Conservation (phyloP, 805 yeast species). For the Zygotorulaspora florentina region DNA sequence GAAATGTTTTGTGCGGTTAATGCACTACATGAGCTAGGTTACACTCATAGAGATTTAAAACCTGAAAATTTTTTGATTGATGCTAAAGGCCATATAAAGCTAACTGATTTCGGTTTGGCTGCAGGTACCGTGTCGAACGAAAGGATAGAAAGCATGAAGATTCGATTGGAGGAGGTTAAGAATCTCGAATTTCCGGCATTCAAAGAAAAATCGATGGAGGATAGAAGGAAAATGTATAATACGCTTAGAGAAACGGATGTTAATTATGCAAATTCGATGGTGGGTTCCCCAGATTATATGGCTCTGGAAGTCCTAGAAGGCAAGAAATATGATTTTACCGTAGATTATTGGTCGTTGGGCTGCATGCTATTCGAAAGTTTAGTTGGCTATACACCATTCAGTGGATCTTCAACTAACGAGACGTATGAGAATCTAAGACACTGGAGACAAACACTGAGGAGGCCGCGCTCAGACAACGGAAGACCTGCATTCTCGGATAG, state of each 20-base stretch:
- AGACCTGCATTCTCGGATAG: slow-evolving; percentile 90
- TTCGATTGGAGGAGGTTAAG: slow-evolving; percentile 63
- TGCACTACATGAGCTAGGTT: slow-evolving; percentile 90
- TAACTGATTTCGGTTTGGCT: slow-evolving; percentile 95
- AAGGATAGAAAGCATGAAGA: slow-evolving; percentile 87
- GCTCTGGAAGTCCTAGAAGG: slow-evolving; percentile 97
- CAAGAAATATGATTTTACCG: slow-evolving; percentile 87
- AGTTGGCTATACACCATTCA: slow-evolving; percentile 96
- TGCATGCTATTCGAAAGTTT: slow-evolving; percentile 95
- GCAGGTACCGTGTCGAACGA: slow-evolving; percentile 93
- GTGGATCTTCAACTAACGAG: slow-evolving; percentile 90
- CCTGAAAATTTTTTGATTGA: slow-evolving; percentile 93
- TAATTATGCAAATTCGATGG: slow-evolving; percentile 90
- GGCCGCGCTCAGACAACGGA: slow-evolving; percentile 92
- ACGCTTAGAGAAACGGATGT: slow-evolving; percentile 69
- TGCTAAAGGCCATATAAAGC: slow-evolving; percentile 83
- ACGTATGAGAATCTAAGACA: slow-evolving; percentile 89
- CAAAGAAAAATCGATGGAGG: slow-evolving; percentile 68
- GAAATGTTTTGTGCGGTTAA: slow-evolving; percentile 97
- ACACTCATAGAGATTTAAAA: slow-evolving; percentile 93
- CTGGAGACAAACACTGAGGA: slow-evolving; percentile 82
- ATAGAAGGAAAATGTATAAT: slow-evolving; percentile 82
- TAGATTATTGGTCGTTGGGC: slow-evolving; percentile 98
- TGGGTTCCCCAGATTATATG: slow-evolving; percentile 99
- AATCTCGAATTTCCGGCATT: slow-evolving; percentile 64